A percentile compares a stretch with the other conserved stretches of the same genome.
Evolutionary conservation across 257 asterid genomes (phyloP).

Genomic region (Fraxinus quadrangulata): DNA sequence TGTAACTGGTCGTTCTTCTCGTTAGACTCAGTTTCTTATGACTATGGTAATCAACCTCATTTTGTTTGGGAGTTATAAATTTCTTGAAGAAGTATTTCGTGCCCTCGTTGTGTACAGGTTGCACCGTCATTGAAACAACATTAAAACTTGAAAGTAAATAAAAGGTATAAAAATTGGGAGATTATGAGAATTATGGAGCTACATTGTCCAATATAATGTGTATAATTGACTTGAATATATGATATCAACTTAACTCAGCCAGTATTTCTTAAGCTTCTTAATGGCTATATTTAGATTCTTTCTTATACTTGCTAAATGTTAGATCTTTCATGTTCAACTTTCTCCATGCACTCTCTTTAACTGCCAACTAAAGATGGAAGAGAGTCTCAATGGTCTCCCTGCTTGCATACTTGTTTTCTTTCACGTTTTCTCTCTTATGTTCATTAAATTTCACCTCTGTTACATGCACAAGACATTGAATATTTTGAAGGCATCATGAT

Average conservation of each 20-base stretch:
- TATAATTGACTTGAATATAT: not conserved
- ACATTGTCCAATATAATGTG: not conserved
- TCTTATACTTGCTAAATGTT: slow-evolving; percentile 1
- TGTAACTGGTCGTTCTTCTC: not conserved
- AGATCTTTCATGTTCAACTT: slow-evolving; percentile 8
- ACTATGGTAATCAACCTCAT: not conserved
- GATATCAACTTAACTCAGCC: not conserved
- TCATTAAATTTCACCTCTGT: not conserved
- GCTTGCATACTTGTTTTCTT: slow-evolving; percentile 5
- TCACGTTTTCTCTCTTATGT: not conserved
- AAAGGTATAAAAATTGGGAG: not conserved
- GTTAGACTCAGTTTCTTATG: not conserved
- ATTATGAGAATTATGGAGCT: not conserved
- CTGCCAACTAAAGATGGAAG: slow-evolving; percentile 1
- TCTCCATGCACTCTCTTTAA: not conserved
- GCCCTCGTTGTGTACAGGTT: not conserved
- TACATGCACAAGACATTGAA: slow-evolving; percentile 10
- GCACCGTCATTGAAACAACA: not conserved
- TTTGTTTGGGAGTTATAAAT: not conserved
- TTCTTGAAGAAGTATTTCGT: not conserved
- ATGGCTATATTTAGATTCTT: not conserved
- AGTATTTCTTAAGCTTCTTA: not conserved
- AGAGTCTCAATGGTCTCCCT: not conserved
- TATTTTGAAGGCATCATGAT: slow-evolving; percentile 6
- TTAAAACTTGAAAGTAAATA: not conserved